Evolutionary conservation across 345 rosid species (phyloP).

Genomic region (Melaleuca alternifolia): DNA sequence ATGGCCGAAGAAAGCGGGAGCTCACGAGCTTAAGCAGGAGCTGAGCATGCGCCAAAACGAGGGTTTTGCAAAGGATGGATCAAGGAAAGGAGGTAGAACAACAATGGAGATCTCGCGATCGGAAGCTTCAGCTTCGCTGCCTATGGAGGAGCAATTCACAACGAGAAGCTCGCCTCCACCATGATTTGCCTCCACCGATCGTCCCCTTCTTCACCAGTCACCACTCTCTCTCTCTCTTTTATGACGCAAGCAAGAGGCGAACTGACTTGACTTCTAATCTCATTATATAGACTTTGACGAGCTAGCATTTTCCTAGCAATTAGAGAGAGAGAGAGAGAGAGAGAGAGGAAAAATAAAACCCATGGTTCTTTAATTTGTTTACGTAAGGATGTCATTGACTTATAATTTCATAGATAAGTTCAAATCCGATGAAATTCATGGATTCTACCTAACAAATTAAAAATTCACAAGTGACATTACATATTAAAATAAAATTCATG

Average conservation of each 20-base stretch:
- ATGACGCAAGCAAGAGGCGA: background rate
- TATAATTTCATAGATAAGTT: too few relatives aligned
- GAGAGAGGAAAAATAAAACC: too few relatives aligned
- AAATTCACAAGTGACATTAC: too few relatives aligned
- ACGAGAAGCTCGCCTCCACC: background rate
- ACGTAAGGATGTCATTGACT: too few relatives aligned
- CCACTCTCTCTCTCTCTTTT: background rate
- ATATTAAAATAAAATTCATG: too few relatives aligned
- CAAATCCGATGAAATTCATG: too few relatives aligned
- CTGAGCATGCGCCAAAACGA: background rate
- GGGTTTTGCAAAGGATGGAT: background rate
- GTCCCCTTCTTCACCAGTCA: background rate
- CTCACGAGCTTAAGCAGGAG: background rate
- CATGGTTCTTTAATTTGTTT: too few relatives aligned
- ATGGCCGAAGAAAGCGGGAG: background rate
- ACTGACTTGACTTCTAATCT: background rate
- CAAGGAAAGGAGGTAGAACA: background rate
- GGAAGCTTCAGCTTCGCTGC: too few relatives aligned
- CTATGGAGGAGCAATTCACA: too few relatives aligned
- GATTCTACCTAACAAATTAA: too few relatives aligned
- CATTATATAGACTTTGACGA: background rate
- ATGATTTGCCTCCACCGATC: background rate
- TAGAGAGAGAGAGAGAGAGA: too few relatives aligned
- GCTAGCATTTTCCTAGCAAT: too few relatives aligned
- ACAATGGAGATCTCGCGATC: background rate